phyloP scores from a whole-genome alignment of 2,329 filamentous ascomycete species.

The Hymenoscyphus fructigenus region DNA sequence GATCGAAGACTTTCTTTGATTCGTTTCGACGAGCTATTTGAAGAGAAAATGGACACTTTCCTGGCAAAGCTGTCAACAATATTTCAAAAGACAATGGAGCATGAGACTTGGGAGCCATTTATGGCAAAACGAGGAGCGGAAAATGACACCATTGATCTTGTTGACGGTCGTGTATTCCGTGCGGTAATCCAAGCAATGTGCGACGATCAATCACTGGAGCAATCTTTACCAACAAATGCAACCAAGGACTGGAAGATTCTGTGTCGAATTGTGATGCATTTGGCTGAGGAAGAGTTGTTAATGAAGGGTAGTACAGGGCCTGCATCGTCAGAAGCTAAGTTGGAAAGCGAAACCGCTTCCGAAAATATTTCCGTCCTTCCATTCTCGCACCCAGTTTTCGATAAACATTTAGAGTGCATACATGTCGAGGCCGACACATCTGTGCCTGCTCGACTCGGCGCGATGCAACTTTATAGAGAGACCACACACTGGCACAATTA shows the following conservation, averaged over 20 bases:
- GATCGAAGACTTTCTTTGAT: slow-evolving; percentile 40
- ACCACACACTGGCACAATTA: slow-evolving; percentile 63
- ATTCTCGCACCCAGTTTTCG: slow-evolving; percentile 49
- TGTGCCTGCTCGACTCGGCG: slow-evolving; percentile 24
- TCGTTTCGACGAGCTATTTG: slow-evolving; percentile 35
- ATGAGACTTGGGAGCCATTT: slow-evolving; percentile 28
- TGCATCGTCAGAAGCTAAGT: slow-evolving; percentile 18
- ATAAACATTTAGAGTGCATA: slow-evolving; percentile 46
- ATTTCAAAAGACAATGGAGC: slow-evolving; percentile 39
- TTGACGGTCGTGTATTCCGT: slow-evolving; percentile 52
- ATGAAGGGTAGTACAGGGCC: slow-evolving; percentile 30
- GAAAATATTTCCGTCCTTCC: slow-evolving; percentile 40
- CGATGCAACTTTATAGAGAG: slow-evolving; percentile 46
- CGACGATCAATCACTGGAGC: slow-evolving; percentile 20
- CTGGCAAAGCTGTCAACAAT: slow-evolving; percentile 39
- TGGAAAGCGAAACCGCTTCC: slow-evolving; percentile 17
- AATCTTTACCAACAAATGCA: slow-evolving; percentile 20
- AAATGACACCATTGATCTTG: slow-evolving; percentile 52
- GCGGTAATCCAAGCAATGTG: slow-evolving; percentile 32
- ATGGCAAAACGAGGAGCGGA: slow-evolving; percentile 26
- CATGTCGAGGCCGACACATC: slow-evolving; percentile 39
- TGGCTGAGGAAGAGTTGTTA: slow-evolving; percentile 35
- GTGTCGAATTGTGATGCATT: slow-evolving; percentile 33
- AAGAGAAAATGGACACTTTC: slow-evolving; percentile 40
- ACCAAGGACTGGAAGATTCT: slow-evolving; percentile 31